Percentiles rank a stretch among this genome's conserved stretches.
These are phyloP conservation scores for Parastagonospora nodorum DNA, from an alignment of 2,329 filamentous ascomycete species.

Conservation along the genomic window DNA sequence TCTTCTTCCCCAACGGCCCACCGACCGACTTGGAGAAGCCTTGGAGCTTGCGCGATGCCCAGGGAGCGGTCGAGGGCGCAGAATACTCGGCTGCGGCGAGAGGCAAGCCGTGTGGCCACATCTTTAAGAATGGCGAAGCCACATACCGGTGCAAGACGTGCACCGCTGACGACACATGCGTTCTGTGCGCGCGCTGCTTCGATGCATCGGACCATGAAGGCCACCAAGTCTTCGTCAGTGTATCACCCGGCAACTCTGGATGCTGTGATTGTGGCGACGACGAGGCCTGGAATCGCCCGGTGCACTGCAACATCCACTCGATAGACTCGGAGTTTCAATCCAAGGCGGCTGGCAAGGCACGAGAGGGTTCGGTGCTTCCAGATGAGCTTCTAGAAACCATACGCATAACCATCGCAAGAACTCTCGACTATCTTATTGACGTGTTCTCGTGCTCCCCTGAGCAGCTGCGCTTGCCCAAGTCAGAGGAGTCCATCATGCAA, in stretches of 20 bases:
- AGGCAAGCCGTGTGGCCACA: conserved; percentile 94
- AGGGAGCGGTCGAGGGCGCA: conserved; percentile 89
- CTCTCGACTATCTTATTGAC: conserved; percentile 94
- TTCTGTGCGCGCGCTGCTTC: conserved; percentile 91
- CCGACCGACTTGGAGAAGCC: conserved; percentile 59
- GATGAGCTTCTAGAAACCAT: conserved; percentile 77
- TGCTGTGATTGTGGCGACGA: conserved; percentile 97
- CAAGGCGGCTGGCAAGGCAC: conserved; percentile 61
- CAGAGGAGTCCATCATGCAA: conserved; percentile 75
- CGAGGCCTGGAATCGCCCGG: conserved; percentile 87
- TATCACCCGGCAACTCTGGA: conserved; percentile 88
- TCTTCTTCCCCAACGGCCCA: conserved; percentile 81
- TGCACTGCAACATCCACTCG: conserved; percentile 94
- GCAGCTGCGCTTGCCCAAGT: conserved; percentile 85
- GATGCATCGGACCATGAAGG: conserved; percentile 93
- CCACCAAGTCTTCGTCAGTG: conserved; percentile 86
- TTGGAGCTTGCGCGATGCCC: conserved; percentile 83
- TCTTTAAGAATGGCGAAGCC: conserved; percentile 92
- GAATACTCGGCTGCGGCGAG: conserved; percentile 92
- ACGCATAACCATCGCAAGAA: conserved; percentile 81
- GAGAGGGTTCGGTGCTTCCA: conserved; percentile 64
- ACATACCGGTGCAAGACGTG: conserved; percentile 95
- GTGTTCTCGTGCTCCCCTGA: conserved; percentile 98
- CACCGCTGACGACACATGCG: conserved; percentile 92
- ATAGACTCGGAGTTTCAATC: conserved; percentile 47